Conservation (phyloP, 495 filamentous ascomycete genomes). For the Corynascus novoguineensis region DNA sequence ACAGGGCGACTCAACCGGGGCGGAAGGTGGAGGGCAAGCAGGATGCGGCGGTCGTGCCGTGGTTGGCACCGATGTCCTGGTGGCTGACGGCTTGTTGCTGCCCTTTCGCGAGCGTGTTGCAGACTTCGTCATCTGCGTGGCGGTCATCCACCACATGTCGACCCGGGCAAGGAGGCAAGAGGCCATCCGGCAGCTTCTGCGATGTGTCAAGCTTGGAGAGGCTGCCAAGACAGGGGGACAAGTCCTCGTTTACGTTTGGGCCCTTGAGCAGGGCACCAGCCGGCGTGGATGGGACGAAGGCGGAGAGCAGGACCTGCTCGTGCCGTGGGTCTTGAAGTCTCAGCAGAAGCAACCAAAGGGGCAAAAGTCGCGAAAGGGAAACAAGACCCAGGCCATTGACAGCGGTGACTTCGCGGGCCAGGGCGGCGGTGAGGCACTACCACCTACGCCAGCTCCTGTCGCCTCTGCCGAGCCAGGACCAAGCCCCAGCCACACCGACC, state of each 20-base stretch:
- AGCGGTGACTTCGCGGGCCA: constrained; percentile 17
- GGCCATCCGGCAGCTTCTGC: constrained; percentile 67
- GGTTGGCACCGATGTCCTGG: constrained; percentile 42
- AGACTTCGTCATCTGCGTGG: constrained; percentile 94
- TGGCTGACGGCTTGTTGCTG: constrained; percentile 67
- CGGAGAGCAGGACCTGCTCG: constrained; percentile 85
- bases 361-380: constrained; percentile 9
- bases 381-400: constrained; percentile 12
- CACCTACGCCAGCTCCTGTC: neutral
- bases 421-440: constrained; percentile 22
- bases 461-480: constrained; percentile 7
- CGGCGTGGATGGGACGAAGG: constrained; percentile 88
- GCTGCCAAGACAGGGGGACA: constrained; percentile 46
- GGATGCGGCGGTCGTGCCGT: constrained; percentile 11
- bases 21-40: constrained; percentile 12
- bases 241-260: constrained; percentile 91
- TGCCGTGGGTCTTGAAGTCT: constrained; percentile 80
- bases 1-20: constrained; percentile 2
- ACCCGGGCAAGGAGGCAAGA: constrained; percentile 69
- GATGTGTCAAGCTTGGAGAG: constrained; percentile 49
- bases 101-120: constrained; percentile 64
- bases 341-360: constrained; percentile 19
- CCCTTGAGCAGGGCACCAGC: constrained; percentile 84
- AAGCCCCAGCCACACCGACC: constrained; percentile 29
- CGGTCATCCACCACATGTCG: constrained; percentile 91